Evolutionary conservation across 1,139 yeast species (phyloP), one percentile per base, ranked within the genome.

Genomic region (Pneumocystis oryctolagi): DNA sequence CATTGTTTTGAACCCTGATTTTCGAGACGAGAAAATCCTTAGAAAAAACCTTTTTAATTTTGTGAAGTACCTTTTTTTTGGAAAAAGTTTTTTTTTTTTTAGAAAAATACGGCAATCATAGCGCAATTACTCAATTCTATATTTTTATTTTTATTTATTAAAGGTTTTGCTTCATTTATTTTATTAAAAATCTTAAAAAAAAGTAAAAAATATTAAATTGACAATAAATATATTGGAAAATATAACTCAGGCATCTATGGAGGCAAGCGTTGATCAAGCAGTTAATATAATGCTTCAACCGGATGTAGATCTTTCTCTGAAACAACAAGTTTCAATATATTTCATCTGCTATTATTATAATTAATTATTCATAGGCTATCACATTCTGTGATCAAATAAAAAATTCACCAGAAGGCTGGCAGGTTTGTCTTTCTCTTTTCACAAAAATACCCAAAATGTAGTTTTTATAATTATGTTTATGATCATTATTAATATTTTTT

Each of bases 221-320:
- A n/a, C 8, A 35, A 12, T 9, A 8, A 30, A 31, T 9, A 42
- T 8, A 47, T 9, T 8, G 8, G 8, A 20, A 25, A 47, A 47
- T 20, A 20, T 25, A 47, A 61, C 30, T 14, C 2, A 47, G 14
- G 12, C n/a, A 9, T 3, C 25, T 3, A 87, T 88, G 94, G 89
- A 87, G 69, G 82, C 82, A 69, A 95, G 89, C 78, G 87, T 92
- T 72, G 90, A 83, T 74, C 96, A 89, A 77, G 98, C 97, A 61
- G 95, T 92, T 63, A 85, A 84, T 69, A 84, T 90, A 68, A 97
- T 97, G 53, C 82, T 89, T 67, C 84, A 85, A 71, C 87, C 88
- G 60, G 78, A 85, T n/a, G 81, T 87, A 30, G 94, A 88, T 73
- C 77, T 80, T 32, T 76, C 74, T 60, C 77, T 90, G 65, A 86